Conservation (phyloP, 1,139 yeast species). For the Arxiozyma telluris region DNA sequence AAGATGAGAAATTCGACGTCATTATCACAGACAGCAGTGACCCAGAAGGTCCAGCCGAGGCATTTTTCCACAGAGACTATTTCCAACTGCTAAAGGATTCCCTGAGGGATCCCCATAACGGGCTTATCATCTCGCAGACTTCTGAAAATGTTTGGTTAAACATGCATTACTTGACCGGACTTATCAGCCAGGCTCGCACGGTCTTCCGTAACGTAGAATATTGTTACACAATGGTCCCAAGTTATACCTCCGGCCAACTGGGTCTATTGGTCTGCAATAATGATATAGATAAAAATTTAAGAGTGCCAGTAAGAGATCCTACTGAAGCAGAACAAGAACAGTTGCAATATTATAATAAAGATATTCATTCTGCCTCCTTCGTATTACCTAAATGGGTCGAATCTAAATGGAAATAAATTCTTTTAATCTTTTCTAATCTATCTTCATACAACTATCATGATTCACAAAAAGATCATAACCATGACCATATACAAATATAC, state of each 20-base stretch:
- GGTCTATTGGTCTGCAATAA: slow-evolving; percentile 80
- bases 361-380: slow-evolving; percentile 71
- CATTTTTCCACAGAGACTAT: slow-evolving; percentile 77
- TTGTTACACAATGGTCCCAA: slow-evolving; percentile 84
- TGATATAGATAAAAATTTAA: slow-evolving; percentile 42
- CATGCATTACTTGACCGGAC: slow-evolving; percentile 51
- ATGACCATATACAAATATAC: too few species aligned
- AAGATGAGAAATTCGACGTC: slow-evolving; percentile 55
- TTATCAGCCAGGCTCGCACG: slow-evolving; percentile 49
- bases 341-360: slow-evolving; percentile 64
- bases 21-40: slow-evolving; percentile 94
- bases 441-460: too few species aligned
- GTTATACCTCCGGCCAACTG: slow-evolving; percentile 93
- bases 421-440: neutral
- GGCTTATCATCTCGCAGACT: slow-evolving; percentile 85
- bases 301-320: slow-evolving; percentile 47
- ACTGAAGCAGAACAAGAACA: slow-evolving; percentile 41
- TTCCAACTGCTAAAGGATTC: slow-evolving; percentile 65
- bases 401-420: neutral
- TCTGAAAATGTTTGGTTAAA: slow-evolving; percentile 91
- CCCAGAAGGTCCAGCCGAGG: slow-evolving; percentile 97
- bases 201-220: slow-evolving; percentile 80
- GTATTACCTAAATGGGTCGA: slow-evolving; percentile 84
- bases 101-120: slow-evolving; percentile 42
- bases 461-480: too few species aligned